A percentile compares a stretch with the other conserved stretches of the same genome.
phyloP scores from a whole-genome alignment of 306 rosid genomes.

The Inga oerstediana region DNA sequence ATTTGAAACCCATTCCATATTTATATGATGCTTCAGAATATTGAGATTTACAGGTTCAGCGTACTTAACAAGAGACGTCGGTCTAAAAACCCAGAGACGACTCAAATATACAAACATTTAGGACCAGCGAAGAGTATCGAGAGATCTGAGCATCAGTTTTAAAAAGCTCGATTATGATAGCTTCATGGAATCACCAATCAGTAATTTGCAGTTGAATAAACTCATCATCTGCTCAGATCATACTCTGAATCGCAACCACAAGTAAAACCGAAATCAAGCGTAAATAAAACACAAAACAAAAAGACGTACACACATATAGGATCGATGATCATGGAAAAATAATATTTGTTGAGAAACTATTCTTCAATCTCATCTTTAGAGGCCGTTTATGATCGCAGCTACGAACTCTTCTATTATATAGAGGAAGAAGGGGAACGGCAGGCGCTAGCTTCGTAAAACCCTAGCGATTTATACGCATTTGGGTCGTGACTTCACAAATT shows the following conservation, averaged over 20 bases:
- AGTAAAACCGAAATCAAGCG: not conserved
- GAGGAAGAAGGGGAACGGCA: not conserved
- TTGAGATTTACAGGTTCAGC: not conserved
- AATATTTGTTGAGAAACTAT: not conserved
- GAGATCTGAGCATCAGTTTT: slow-evolving; percentile 6
- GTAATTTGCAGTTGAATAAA: not conserved
- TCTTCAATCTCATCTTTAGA: not conserved
- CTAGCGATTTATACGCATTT: not conserved
- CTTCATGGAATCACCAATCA: slow-evolving; percentile 1
- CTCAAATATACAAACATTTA: not conserved
- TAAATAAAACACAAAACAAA: not conserved
- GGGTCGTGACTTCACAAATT: not conserved
- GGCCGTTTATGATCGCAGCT: not conserved
- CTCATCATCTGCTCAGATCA: slow-evolving; percentile 12
- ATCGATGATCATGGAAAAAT: not conserved
- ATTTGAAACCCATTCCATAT: not conserved
- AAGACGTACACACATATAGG: not conserved
- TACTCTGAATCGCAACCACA: not conserved
- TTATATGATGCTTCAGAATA: not conserved
- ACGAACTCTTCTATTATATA: not conserved
- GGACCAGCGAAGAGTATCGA: not conserved
- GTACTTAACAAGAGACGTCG: not conserved
- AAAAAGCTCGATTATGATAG: not conserved
- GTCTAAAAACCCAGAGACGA: not conserved
- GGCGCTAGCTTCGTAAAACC: not conserved